Percentiles rank a stretch among this genome's conserved stretches.
These are phyloP conservation scores for Nicotiana sylvestris DNA, from an alignment of 257 asterid species.

Conservation along the genomic window DNA sequence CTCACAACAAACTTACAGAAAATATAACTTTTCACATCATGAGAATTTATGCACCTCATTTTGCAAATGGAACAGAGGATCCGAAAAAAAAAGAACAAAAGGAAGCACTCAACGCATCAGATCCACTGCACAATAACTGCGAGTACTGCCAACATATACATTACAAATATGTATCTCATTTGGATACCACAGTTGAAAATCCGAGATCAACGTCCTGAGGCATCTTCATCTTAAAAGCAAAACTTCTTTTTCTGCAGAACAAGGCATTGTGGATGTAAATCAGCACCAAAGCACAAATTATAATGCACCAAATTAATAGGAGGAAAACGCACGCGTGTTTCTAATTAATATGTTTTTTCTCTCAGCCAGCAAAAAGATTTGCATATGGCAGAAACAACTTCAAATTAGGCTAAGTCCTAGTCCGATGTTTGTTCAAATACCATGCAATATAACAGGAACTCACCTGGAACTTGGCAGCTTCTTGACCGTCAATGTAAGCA, in stretches of 20 bases:
- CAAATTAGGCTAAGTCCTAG: background rate
- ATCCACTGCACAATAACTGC: constrained; percentile 6
- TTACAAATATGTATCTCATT: constrained; percentile 4
- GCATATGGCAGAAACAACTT: background rate
- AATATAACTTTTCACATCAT: background rate
- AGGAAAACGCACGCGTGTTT: background rate
- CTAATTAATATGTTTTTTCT: background rate
- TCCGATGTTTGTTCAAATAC: background rate
- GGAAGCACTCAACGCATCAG: background rate
- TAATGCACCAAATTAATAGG: background rate
- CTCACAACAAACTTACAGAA: background rate
- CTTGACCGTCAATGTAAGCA: constrained; percentile 84
- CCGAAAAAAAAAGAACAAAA: too few relatives aligned
- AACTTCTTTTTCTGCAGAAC: constrained; percentile 67
- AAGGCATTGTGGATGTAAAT: background rate
- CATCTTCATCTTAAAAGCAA: constrained; percentile 53
- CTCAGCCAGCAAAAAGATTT: background rate
- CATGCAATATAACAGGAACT: constrained; percentile 18
- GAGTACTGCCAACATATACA: background rate
- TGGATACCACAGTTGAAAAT: background rate
- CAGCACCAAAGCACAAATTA: background rate
- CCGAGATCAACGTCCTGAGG: background rate
- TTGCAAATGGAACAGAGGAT: background rate
- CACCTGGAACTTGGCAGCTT: constrained; percentile 72
- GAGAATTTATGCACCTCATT: background rate